Evolutionary conservation across 139 green algal species (phyloP).

Genomic region (Zygnema circumcarinatum): DNA sequence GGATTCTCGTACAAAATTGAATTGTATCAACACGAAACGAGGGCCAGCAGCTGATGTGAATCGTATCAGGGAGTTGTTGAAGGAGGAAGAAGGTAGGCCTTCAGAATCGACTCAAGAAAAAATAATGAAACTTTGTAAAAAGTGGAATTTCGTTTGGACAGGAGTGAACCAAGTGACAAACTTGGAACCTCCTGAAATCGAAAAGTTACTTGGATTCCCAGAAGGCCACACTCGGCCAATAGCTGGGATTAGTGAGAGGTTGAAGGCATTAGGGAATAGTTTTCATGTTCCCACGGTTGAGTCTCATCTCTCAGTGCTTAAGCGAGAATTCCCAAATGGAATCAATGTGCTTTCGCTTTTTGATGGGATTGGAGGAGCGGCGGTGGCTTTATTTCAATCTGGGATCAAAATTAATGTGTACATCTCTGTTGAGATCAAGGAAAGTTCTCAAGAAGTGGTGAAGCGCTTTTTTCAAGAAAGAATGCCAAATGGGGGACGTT

Average conservation of each 20-base stretch:
- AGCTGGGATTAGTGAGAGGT: neutral
- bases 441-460: neutral
- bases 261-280: constrained; percentile 14
- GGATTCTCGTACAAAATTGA: neutral
- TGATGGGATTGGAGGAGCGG: constrained; percentile 17
- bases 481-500: neutral
- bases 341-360: constrained; percentile 45
- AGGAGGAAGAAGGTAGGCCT: neutral
- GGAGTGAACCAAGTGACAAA: neutral
- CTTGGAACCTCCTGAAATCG: constrained; percentile 16
- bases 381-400: neutral
- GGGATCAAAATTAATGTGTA: constrained; percentile 26
- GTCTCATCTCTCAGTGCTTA: constrained; percentile 26
- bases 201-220: constrained; percentile 21
- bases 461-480: constrained; percentile 11
- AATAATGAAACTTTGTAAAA: constrained; percentile 4
- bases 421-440: constrained; percentile 27
- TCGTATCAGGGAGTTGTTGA: neutral
- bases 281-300: constrained; percentile 34
- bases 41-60: neutral
- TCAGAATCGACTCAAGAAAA: neutral
- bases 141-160: constrained; percentile 34
- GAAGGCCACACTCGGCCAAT: neutral
- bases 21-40: constrained; percentile 11
- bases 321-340: constrained; percentile 6